A percentile compares a stretch with the other conserved stretches of the same genome.
These are phyloP conservation scores for Tolypocladium tundrense DNA, from an alignment of 2,329 filamentous ascomycete genomes.

Conservation along the genomic window DNA sequence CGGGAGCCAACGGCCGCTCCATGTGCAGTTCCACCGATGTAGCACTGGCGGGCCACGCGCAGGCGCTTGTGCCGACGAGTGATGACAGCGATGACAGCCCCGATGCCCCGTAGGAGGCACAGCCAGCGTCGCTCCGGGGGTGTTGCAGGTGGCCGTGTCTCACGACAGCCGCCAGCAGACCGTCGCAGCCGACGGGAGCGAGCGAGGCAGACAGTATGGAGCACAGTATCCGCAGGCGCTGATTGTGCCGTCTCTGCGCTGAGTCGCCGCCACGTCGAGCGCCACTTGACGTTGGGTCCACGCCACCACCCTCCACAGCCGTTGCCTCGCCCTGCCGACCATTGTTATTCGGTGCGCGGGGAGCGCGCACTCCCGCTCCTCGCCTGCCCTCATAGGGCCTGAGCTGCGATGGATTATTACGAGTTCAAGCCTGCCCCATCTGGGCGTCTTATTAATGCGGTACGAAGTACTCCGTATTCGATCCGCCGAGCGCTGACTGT, in stretches of 20 bases:
- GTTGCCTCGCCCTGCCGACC: background rate
- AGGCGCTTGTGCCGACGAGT: background rate
- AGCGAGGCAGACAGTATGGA: background rate
- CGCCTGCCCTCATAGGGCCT: background rate
- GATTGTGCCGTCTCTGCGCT: background rate
- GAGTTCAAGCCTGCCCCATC: background rate
- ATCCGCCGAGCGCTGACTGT: background rate
- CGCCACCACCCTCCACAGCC: background rate
- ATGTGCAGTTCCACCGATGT: background rate
- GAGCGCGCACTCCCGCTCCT: background rate
- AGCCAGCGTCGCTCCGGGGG: background rate
- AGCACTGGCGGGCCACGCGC: background rate
- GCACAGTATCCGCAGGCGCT: background rate
- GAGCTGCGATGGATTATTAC: background rate
- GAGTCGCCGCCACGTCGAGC: conserved; percentile 1
- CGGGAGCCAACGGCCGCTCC: background rate
- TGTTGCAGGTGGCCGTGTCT: background rate
- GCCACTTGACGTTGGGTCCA: conserved; percentile 1
- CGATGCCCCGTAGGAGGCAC: background rate
- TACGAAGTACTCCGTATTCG: background rate
- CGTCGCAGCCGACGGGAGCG: background rate
- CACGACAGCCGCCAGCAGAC: background rate
- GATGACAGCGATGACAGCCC: background rate
- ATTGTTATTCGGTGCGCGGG: background rate
- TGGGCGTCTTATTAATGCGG: background rate